A percentile compares a stretch with the other conserved stretches of the same genome.
phyloP scores from a whole-genome alignment of 1,139 yeast genomes.

The Kodamaea plutei region DNA sequence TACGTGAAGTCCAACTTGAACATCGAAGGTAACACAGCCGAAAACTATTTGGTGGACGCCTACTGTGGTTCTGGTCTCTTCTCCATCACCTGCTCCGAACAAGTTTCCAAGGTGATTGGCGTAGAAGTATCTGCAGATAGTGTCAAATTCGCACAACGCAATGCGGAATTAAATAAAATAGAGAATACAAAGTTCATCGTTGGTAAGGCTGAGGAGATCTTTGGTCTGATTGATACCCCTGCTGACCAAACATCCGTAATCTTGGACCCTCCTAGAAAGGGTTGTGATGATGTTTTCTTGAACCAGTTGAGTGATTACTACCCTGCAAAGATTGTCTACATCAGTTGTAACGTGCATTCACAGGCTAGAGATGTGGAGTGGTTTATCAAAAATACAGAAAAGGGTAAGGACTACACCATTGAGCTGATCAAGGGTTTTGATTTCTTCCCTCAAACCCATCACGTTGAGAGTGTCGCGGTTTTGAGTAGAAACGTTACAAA shows the following conservation, averaged over 20 bases:
- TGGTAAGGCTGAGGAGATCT: conserved; percentile 90
- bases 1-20: conserved; percentile 72
- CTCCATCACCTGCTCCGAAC: conserved; percentile 77
- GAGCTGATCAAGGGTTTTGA: conserved; percentile 92
- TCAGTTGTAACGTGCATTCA: conserved; percentile 95
- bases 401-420: conserved; percentile 59
- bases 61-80: conserved; percentile 97
- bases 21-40: conserved; percentile 33
- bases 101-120: conserved; percentile 81
- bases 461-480: conserved; percentile 94
- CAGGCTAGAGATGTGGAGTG: conserved; percentile 93
- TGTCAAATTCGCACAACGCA: conserved; percentile 78
- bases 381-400: conserved; percentile 63
- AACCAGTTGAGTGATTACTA: conserved; percentile 77
- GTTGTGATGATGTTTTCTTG: conserved; percentile 85
- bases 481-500: conserved; percentile 28
- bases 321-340: conserved; percentile 85
- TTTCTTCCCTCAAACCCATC: conserved; percentile 97
- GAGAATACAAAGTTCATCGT: conserved; percentile 78
- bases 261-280: conserved; percentile 95
- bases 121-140: conserved; percentile 94
- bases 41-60: conserved; percentile 79
- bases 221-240: conserved; percentile 70
- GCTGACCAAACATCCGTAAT: conserved; percentile 78
- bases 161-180: conserved; percentile 72